Evolutionary conservation across 441 rosid genomes (phyloP).

Genomic region (Adansonia madagascariensis): DNA sequence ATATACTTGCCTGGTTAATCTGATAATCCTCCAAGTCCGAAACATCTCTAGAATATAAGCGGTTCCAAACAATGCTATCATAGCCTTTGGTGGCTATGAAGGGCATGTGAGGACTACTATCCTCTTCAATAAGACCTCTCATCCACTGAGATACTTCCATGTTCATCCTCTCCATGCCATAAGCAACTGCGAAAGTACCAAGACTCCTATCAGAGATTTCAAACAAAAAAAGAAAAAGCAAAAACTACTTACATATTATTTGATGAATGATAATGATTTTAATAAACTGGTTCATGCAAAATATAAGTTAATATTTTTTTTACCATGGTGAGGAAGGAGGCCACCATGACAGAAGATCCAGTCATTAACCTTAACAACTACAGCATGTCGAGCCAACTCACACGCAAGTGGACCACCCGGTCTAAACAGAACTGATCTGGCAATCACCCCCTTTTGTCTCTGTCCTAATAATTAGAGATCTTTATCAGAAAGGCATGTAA

Average conservation of each 20-base stretch:
- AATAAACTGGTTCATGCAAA: slow-evolving; percentile 22
- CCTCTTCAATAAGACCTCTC: slow-evolving; percentile 56
- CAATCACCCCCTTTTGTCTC: slow-evolving; percentile 93
- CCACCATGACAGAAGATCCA: slow-evolving; percentile 98
- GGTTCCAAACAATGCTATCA: slow-evolving; percentile 92
- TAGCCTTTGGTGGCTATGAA: slow-evolving; percentile 79
- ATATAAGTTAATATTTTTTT: neutral
- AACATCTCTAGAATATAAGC: slow-evolving; percentile 76
- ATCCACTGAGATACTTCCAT: slow-evolving; percentile 84
- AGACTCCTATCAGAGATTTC: slow-evolving; percentile 42
- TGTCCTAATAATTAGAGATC: slow-evolving; percentile 66
- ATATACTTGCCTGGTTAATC: slow-evolving; percentile 61
- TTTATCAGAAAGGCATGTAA: slow-evolving; percentile 35
- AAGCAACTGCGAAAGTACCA: slow-evolving; percentile 62
- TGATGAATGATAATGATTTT: slow-evolving; percentile 11
- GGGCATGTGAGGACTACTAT: slow-evolving; percentile 54
- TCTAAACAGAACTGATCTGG: slow-evolving; percentile 76
- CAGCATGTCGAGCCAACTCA: slow-evolving; percentile 73
- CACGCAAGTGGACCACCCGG: slow-evolving; percentile 86
- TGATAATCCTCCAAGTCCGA: slow-evolving; percentile 61
- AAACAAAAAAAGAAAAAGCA: slow-evolving; percentile 18
- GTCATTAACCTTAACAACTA: slow-evolving; percentile 75
- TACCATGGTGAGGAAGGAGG: slow-evolving; percentile 94
- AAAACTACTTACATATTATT: slow-evolving; percentile 25
- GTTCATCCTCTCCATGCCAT: slow-evolving; percentile 87